Base-by-base conservation (phyloP, 805 yeast species). In the Metschnikowia koreensis region DNA sequence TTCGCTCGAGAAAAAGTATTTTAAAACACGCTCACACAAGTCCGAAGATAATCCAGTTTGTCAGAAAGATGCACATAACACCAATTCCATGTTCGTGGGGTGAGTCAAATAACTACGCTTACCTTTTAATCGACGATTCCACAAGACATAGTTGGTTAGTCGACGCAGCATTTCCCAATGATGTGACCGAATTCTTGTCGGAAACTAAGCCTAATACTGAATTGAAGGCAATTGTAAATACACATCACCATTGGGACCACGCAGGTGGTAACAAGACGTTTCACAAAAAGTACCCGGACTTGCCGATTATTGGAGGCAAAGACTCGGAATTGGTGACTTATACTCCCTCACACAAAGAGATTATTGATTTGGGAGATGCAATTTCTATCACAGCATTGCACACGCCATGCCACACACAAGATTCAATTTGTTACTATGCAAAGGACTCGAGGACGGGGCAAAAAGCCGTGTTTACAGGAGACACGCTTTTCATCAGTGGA, bases 341-440 rank as follows among this genome's bases (percentile, higher is more conserved):
- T 51, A 83, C 91, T 3, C 96, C 97, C 2, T 68, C 75, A 0
- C 84, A 90, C 65, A 71, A 77, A 12, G 88, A 83, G 55, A 70
- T 74, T 16, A 74, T 87, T 53, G 75, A 77, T 53, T 70, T 91
- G 52, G 97, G 97, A 4, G 72, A 76, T 39, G 67, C 78, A 55
- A 64, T 93, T 46, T 76, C 81, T 15, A 80, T 92, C 46, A 83
- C 85, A 1, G 96, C 97, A 0, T 74, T 93, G 38, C 93, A 93
- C 69, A 94, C 99, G 0, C 99, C 99, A 4, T 94, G 99, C 66
- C 99, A 94, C 68, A 94, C 99, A 0, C 94, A 87, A 69, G 99
- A 94, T 69, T 89, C 97, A 3, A 88, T 94, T 54, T 93, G 98
- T 65, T 94, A 90, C 69, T 87, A 69, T 60, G 90, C 81, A 0